Conservation (phyloP, 192 early-diverging fungal species). For the Lunasporangiospora selenospora region DNA sequence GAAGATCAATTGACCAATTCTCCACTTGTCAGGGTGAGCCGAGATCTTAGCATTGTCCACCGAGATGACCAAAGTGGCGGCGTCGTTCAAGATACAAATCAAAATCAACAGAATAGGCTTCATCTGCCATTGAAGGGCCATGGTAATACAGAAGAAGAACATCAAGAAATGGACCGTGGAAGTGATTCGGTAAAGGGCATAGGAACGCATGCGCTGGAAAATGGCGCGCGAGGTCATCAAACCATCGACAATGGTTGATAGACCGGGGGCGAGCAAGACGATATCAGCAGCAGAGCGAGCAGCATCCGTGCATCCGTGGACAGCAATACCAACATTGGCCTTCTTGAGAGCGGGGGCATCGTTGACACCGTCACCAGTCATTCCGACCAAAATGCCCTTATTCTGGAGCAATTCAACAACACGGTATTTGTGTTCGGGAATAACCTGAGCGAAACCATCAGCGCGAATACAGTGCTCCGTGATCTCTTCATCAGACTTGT, state of each 20-base stretch:
- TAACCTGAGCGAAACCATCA: slow-evolving; percentile 98
- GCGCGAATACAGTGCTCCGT: slow-evolving; percentile 87
- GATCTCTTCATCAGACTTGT: slow-evolving; percentile 79
- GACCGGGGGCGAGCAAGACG: slow-evolving; percentile 87
- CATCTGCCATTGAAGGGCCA: slow-evolving; percentile 85
- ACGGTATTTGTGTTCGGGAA: slow-evolving; percentile 97
- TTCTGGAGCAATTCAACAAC: slow-evolving; percentile 96
- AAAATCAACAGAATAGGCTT: slow-evolving; percentile 84
- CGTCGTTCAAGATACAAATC: slow-evolving; percentile 93
- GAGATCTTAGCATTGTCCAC: slow-evolving; percentile 96
- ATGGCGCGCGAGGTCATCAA: slow-evolving; percentile 90
- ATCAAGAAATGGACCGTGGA: slow-evolving; percentile 96
- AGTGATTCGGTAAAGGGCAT: slow-evolving; percentile 94
- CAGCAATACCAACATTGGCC: slow-evolving; percentile 97
- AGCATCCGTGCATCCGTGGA: slow-evolving; percentile 95
- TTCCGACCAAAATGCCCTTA: slow-evolving; percentile 81
- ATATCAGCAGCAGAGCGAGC: slow-evolving; percentile 97
- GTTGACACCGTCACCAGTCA: slow-evolving; percentile 99
- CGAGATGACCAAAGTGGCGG: slow-evolving; percentile 90
- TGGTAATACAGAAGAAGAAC: slow-evolving; percentile 94
- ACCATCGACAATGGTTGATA: slow-evolving; percentile 95
- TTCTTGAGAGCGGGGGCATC: slow-evolving; percentile 99
- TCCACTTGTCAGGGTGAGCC: slow-evolving; percentile 93
- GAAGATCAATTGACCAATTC: slow-evolving; percentile 90
- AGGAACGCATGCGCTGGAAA: slow-evolving; percentile 96